These are phyloP conservation scores for Yamadazyma buinensis DNA, from an alignment of 1,139 yeast species.

Conservation along the genomic window DNA sequence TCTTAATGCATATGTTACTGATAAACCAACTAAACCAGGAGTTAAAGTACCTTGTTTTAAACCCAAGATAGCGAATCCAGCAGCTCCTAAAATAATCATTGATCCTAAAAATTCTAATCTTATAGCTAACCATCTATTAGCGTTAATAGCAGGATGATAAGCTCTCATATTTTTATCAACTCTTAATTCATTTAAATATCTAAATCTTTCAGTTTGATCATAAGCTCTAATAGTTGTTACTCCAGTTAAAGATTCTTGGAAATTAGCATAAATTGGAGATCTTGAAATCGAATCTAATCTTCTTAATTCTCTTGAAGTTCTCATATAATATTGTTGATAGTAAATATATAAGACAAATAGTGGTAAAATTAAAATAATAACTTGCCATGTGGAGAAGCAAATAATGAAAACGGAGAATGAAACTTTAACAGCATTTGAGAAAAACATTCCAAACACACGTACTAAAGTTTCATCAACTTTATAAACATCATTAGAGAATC, in stretches of 20 bases:
- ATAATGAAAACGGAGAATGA: conserved; percentile 78
- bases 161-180: conserved; percentile 88
- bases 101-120: conserved; percentile 90
- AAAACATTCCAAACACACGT: conserved; percentile 80
- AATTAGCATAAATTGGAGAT: conserved; percentile 94
- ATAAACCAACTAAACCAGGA: conserved; percentile 90
- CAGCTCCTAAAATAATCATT: conserved; percentile 77
- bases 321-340: conserved; percentile 85
- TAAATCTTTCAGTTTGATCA: conserved; percentile 70
- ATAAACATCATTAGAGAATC: conserved; percentile 92
- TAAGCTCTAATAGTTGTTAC: conserved; percentile 89
- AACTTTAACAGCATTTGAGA: conserved; percentile 70
- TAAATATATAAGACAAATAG: conserved; percentile 67
- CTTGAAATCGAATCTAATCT: conserved; percentile 90
- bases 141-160: conserved; percentile 87
- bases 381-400: conserved; percentile 84
- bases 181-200: conserved; percentile 67
- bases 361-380: conserved; percentile 68
- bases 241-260: conserved; percentile 92
- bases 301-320: conserved; percentile 90
- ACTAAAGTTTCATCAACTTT: conserved; percentile 87
- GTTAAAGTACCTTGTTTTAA: conserved; percentile 65
- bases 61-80: conserved; percentile 72
- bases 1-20: conserved; percentile 89
- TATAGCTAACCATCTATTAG: conserved; percentile 96